Evolutionary conservation across 2,329 filamentous ascomycete genomes (phyloP), one percentile per base, ranked within the genome.

Genomic region (Clonostachys chloroleuca): DNA sequence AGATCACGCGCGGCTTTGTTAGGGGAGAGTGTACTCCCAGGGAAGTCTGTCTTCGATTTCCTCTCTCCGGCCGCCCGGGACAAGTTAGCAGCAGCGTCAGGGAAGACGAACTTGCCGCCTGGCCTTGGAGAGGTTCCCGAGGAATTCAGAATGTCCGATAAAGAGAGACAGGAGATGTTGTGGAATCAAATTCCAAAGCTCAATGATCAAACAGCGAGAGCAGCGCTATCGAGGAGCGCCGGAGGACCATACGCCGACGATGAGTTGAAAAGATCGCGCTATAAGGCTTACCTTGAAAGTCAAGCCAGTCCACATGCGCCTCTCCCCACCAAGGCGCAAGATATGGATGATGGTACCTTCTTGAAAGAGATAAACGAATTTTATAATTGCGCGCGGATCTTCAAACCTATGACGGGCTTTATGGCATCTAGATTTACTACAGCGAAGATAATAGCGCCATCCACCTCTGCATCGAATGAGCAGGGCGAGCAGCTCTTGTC

Each of bases 41-140:
- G 90, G 1, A 96, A 97, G 69, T 97, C 94, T 0, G 84, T 99
- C 4, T 99, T 97, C 63, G 92, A 97, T 66, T 99, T 88, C 65
- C 78, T 99, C 54, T 88, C 88, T 0, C 76, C 89, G 0, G 79
- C 87, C 34, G 83, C 88, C 5, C 83, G 94, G 51, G 86, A 92
- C 45, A 82, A 85, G 24, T 78, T 99, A 41, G 90, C 79, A 4
- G 76, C 81, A 12, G 84, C 84, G 1, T 90, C 89, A 3, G 92
- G 92, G 2, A 90, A 84, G 48, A 67, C 68, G 4, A 81, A 92
- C 58, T 78, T 99, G 3, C 94, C 94, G 0, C 81, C 83, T 8
- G 94, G 86, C 0, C 72, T 84, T 2, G 84, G 88, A 45, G 89
- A 96, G 67, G 74, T 86, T 4, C 87, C 88, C 0, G 74, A 77